A percentile compares a stretch with the other conserved stretches of the same genome.
Evolutionary conservation across 108 stramenopile species (phyloP).

Genomic region (Fragilaria crotonensis): DNA sequence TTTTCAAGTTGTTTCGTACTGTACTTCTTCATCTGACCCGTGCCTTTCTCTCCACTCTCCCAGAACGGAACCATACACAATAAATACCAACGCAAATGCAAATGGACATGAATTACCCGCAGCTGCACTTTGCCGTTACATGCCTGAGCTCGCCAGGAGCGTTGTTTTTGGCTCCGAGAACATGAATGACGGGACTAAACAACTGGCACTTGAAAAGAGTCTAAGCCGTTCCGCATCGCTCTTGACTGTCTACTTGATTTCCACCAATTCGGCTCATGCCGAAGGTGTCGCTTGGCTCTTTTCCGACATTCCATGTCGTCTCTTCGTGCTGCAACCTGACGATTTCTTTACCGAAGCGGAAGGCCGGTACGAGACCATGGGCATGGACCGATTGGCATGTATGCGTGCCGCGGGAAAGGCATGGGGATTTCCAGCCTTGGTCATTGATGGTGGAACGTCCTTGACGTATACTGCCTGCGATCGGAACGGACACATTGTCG

Average conservation of each 20-base stretch:
- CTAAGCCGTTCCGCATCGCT: slow-evolving; percentile 7
- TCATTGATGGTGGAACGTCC: slow-evolving; percentile 69
- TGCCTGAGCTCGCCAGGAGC: not conserved
- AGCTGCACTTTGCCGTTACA: not conserved
- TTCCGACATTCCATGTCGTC: slow-evolving; percentile 33
- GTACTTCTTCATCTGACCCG: not conserved
- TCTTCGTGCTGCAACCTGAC: slow-evolving; percentile 33
- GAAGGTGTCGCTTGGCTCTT: slow-evolving; percentile 23
- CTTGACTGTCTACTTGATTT: slow-evolving; percentile 49
- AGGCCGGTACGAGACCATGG: slow-evolving; percentile 59
- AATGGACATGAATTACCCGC: not conserved
- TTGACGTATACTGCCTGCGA: slow-evolving; percentile 63
- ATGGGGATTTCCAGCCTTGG: slow-evolving; percentile 38
- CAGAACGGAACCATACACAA: not conserved
- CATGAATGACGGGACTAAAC: slow-evolving; percentile 21
- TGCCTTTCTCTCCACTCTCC: not conserved
- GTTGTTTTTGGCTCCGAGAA: slow-evolving; percentile 1
- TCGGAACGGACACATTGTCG: slow-evolving; percentile 45
- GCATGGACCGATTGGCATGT: slow-evolving; percentile 58
- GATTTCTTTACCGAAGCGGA: slow-evolving; percentile 59
- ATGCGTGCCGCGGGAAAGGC: slow-evolving; percentile 35
- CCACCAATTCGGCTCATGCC: slow-evolving; percentile 40
- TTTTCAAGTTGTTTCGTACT: not conserved
- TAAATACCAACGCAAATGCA: not conserved
- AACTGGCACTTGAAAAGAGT: slow-evolving; percentile 3